A percentile compares a stretch with the other conserved stretches of the same genome.
phyloP scores from a whole-genome alignment of 495 filamentous ascomycete genomes.

The Parachaetomium inaequale region DNA sequence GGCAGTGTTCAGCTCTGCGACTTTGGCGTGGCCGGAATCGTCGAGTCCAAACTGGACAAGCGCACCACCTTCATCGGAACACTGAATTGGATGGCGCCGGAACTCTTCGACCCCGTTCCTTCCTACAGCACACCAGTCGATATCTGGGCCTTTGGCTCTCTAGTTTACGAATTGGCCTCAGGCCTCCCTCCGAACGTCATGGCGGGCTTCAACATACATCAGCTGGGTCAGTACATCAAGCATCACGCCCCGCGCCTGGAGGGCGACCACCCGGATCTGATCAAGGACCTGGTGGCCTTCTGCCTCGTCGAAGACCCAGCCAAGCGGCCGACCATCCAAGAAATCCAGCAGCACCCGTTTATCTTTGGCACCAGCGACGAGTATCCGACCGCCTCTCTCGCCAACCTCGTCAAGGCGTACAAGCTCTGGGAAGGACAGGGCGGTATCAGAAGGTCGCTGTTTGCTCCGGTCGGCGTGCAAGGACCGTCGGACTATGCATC shows the following conservation, averaged over 20 bases:
- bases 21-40: conserved; percentile 87
- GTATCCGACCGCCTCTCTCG: conserved; percentile 66
- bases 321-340: conserved; percentile 66
- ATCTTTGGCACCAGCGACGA: conserved; percentile 58
- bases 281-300: conserved; percentile 75
- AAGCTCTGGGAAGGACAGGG: conserved; percentile 82
- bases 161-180: conserved; percentile 86
- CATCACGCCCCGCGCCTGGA: conserved; percentile 67
- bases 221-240: conserved; percentile 60
- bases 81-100: conserved; percentile 95
- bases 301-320: conserved; percentile 72
- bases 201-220: conserved; percentile 45
- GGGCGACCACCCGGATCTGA: conserved; percentile 69
- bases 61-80: conserved; percentile 91
- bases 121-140: conserved; percentile 72
- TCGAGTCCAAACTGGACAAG: conserved; percentile 81
- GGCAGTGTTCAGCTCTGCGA: conserved; percentile 89
- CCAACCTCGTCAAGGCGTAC: conserved; percentile 75
- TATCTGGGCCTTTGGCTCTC: conserved; percentile 93
- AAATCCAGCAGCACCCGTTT: conserved; percentile 62
- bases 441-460: conserved; percentile 79
- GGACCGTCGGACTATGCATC: conserved; percentile 44
- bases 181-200: conserved; percentile 71
- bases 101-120: conserved; percentile 60
- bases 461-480: conserved; percentile 69